Conservation (phyloP, 2,329 filamentous ascomycete genomes). For the Podosphaera xanthii region DNA sequence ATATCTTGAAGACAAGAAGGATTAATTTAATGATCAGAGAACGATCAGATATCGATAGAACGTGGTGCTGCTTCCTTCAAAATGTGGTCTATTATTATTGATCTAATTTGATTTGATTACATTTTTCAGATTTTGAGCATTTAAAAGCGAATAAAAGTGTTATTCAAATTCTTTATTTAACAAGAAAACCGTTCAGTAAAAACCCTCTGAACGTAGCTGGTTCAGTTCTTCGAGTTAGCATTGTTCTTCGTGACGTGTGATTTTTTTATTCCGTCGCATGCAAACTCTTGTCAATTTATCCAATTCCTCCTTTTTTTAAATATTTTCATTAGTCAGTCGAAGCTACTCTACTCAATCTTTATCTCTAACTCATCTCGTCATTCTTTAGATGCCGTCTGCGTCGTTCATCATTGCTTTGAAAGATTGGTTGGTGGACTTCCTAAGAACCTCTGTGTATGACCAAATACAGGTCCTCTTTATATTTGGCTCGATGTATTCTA, state of each 20-base stretch:
- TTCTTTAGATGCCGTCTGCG: background rate
- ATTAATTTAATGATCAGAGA: no score
- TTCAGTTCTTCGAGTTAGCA: background rate
- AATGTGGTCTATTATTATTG: no score
- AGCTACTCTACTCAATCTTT: background rate
- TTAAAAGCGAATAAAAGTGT: no score
- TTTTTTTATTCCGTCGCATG: background rate
- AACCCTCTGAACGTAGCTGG: no score
- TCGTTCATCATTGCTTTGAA: background rate
- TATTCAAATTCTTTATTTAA: background rate
- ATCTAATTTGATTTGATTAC: no score
- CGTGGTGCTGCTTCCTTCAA: no score
- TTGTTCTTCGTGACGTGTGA: background rate
- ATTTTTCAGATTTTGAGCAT: no score
- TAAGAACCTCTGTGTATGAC: background rate
- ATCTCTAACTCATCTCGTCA: background rate
- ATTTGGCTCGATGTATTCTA: no score
- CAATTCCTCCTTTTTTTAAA: background rate
- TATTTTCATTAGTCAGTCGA: background rate
- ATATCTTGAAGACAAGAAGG: no score
- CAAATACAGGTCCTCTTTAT: no score
- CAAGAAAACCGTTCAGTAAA: background rate
- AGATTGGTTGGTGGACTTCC: background rate
- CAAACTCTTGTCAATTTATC: background rate
- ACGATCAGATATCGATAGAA: no score